phyloP scores from a whole-genome alignment of 1,139 yeast genomes.

The Yamadazyma membranifaciens region DNA sequence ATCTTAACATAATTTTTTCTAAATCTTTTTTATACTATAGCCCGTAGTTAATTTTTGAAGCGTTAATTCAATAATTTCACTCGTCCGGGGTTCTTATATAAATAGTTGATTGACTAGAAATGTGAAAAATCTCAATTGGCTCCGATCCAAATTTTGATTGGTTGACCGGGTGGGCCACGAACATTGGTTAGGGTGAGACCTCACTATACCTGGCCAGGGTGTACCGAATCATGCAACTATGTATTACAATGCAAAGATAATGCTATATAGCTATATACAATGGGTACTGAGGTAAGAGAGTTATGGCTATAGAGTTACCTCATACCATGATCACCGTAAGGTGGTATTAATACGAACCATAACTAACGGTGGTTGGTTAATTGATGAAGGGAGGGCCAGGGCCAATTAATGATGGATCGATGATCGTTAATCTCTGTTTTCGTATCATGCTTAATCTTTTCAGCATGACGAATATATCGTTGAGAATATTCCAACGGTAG shows the following conservation, averaged over 20 bases:
- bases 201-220: too few relatives aligned
- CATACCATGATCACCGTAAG: too few relatives aligned
- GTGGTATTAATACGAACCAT: too few relatives aligned
- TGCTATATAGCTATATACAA: too few relatives aligned
- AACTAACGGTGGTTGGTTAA: background rate
- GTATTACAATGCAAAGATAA: too few relatives aligned
- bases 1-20: slow-evolving; percentile 29
- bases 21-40: background rate
- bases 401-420: slow-evolving; percentile 17
- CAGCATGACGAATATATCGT: slow-evolving; percentile 41
- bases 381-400: slow-evolving; percentile 22
- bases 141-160: slow-evolving; percentile 1
- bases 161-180: background rate
- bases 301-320: too few relatives aligned
- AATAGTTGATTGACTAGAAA: background rate
- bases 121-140: slow-evolving; percentile 1
- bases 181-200: too few relatives aligned
- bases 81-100: slow-evolving; percentile 3
- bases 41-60: background rate
- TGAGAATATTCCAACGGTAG: slow-evolving; percentile 39
- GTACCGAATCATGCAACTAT: background rate
- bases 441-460: slow-evolving; percentile 21
- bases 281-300: too few relatives aligned
- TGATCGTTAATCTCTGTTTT: background rate
- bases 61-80: background rate